Percentiles rank a stretch among this genome's conserved stretches.
These are phyloP conservation scores for Cryptococcus amylolentus DNA, from an alignment of 1,284 basidiomycete genomes.

Conservation along the genomic window DNA sequence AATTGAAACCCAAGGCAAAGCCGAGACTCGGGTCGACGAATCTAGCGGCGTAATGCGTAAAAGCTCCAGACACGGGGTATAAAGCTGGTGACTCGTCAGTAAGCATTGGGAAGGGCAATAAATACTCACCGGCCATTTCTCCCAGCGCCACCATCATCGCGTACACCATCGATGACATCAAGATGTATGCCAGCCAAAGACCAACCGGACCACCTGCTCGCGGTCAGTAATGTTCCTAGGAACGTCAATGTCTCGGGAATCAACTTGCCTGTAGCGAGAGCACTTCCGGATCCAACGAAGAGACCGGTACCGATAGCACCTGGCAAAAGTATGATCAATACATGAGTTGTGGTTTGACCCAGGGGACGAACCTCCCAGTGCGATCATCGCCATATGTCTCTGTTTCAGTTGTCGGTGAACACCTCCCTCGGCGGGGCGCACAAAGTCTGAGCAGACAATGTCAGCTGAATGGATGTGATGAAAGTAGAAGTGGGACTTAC, in stretches of 20 bases:
- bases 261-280: slow-evolving; percentile 41
- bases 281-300: slow-evolving; percentile 53
- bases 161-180: slow-evolving; percentile 47
- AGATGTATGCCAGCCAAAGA: slow-evolving; percentile 45
- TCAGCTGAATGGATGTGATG: neutral
- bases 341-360: neutral
- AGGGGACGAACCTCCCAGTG: slow-evolving; percentile 45
- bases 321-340: slow-evolving; percentile 15
- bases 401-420: slow-evolving; percentile 45
- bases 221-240: too few relatives aligned
- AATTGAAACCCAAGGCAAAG: slow-evolving; percentile 51
- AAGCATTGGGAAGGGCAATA: too few relatives aligned
- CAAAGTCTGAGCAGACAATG: neutral
- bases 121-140: slow-evolving; percentile 44
- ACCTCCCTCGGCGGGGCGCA: slow-evolving; percentile 20
- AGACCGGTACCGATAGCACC: slow-evolving; percentile 48
- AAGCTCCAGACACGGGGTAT: slow-evolving; percentile 44
- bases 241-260: too few relatives aligned
- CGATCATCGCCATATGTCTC: slow-evolving; percentile 53
- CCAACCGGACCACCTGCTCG: slow-evolving; percentile 51
- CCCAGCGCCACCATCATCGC: slow-evolving; percentile 49
- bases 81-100: slow-evolving; percentile 21
- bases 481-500: slow-evolving; percentile 6
- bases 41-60: slow-evolving; percentile 49
- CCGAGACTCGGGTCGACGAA: slow-evolving; percentile 56